These are phyloP conservation scores for Uronychia setigera DNA, from an alignment of 73 alveolate genomes.

Conservation along the genomic window DNA sequence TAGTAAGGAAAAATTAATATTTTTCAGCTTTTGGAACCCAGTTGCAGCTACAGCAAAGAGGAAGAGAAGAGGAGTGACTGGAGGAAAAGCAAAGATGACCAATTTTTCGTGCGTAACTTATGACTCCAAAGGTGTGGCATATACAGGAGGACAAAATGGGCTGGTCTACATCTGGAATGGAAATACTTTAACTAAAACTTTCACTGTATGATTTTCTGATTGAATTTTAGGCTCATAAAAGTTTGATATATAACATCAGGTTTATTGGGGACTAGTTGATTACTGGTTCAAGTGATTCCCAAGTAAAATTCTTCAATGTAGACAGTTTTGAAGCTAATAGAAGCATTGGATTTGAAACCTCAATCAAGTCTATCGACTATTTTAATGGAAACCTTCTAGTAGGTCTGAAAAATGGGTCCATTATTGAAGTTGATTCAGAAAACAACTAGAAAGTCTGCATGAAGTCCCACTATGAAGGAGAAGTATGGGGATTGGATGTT, in stretches of 20 bases:
- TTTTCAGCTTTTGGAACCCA: conserved; percentile 68
- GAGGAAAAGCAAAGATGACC: conserved; percentile 47
- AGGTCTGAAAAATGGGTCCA: conserved; percentile 89
- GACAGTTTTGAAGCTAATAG: conserved; percentile 18
- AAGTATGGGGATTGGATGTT: conserved; percentile 42
- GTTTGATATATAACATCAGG: conserved; percentile 55
- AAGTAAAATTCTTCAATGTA: conserved; percentile 20
- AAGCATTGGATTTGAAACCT: conserved; percentile 10
- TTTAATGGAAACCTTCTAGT: conserved; percentile 64
- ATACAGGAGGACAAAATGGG: conserved; percentile 81
- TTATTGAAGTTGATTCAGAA: conserved; percentile 62
- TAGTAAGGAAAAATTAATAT: conserved; percentile 29
- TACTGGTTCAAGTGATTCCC: conserved; percentile 57
- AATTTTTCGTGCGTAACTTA: conserved; percentile 38
- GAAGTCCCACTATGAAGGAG: conserved; percentile 64
- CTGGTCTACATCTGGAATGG: conserved; percentile 57
- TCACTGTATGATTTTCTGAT: too few relatives aligned
- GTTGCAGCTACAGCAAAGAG: conserved; percentile 23
- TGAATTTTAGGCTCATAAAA: conserved; percentile 47
- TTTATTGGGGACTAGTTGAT: conserved; percentile 7
- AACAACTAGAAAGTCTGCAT: conserved; percentile 40
- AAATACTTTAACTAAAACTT: conserved; percentile 14
- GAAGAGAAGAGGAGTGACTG: conserved; percentile 75
- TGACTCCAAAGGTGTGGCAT: conserved; percentile 74
- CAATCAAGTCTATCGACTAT: conserved; percentile 79